phyloP scores from a whole-genome alignment of 225 moss, liverwort and hornwort genomes.

The Pseudisothecium myosuroides region DNA sequence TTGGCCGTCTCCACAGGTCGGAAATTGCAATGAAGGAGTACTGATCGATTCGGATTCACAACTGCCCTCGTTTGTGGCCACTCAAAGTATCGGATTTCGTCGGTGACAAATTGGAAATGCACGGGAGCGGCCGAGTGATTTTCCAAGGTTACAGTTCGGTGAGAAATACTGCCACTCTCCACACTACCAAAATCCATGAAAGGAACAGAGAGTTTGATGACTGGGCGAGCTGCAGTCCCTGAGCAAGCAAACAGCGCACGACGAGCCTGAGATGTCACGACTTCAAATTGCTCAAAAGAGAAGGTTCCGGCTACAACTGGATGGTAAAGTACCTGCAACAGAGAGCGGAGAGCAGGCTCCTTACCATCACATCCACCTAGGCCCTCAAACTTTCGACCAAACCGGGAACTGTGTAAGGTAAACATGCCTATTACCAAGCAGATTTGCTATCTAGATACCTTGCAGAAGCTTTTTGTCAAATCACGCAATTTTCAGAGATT shows the following conservation, averaged over 20 bases:
- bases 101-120: slow-evolving; percentile 66
- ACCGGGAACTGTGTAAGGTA: background rate
- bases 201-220: slow-evolving; percentile 65
- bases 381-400: slow-evolving; percentile 21
- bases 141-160: slow-evolving; percentile 72
- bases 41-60: slow-evolving; percentile 43
- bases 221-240: slow-evolving; percentile 82
- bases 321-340: slow-evolving; percentile 99
- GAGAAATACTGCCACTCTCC: slow-evolving; percentile 53
- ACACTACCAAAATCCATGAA: slow-evolving; percentile 93
- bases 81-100: slow-evolving; percentile 64
- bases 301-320: slow-evolving; percentile 90
- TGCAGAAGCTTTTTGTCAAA: no score
- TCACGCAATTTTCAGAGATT: no score
- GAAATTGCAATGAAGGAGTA: slow-evolving; percentile 70
- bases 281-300: slow-evolving; percentile 95
- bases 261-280: slow-evolving; percentile 85
- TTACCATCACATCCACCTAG: slow-evolving; percentile 57
- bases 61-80: slow-evolving; percentile 48
- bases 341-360: slow-evolving; percentile 66
- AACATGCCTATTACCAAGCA: no score
- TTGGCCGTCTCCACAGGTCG: slow-evolving; percentile 58
- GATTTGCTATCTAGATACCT: no score
- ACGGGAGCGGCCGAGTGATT: slow-evolving; percentile 72
- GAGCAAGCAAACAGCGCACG: slow-evolving; percentile 97